Percentiles rank a stretch among this genome's conserved stretches.
These are phyloP conservation scores for Camellia granthamiana DNA, from an alignment of 148 eudicot species.

Conservation along the genomic window DNA sequence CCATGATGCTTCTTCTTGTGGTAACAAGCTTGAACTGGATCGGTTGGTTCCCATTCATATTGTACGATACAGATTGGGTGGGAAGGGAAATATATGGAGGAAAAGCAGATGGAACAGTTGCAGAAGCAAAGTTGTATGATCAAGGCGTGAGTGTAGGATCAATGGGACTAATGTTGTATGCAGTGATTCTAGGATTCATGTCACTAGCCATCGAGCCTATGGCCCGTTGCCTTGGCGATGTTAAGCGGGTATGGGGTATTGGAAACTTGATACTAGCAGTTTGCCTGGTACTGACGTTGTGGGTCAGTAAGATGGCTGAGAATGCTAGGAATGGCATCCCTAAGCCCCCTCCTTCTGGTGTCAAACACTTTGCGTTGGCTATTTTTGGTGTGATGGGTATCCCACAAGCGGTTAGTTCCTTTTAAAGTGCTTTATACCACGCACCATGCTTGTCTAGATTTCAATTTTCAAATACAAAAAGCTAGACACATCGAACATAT, in stretches of 20 bases:
- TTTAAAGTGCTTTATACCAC: no score
- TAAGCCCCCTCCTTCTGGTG: not conserved
- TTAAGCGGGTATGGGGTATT: constrained; percentile 30
- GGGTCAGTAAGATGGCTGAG: constrained; percentile 27
- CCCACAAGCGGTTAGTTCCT: constrained; percentile 2
- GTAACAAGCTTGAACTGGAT: constrained; percentile 38
- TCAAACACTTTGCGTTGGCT: not conserved
- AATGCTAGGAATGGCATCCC: not conserved
- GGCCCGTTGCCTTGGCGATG: constrained; percentile 19
- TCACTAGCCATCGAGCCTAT: constrained; percentile 19
- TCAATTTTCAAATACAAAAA: no score
- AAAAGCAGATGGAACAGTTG: constrained; percentile 8
- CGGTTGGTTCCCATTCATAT: constrained; percentile 35
- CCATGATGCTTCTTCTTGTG: constrained; percentile 30
- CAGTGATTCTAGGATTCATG: constrained; percentile 8
- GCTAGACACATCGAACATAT: no score
- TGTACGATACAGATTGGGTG: constrained; percentile 53
- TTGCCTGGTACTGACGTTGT: constrained; percentile 29
- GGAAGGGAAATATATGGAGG: constrained; percentile 51
- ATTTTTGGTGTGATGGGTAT: not conserved
- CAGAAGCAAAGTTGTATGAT: constrained; percentile 13
- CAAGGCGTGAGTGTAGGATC: constrained; percentile 30
- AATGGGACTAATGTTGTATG: constrained; percentile 31
- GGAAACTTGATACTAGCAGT: constrained; percentile 26
- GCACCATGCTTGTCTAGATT: no score